phyloP scores from a whole-genome alignment of 768 basidiomycete genomes.

The Rhodotorula diobovata region DNA sequence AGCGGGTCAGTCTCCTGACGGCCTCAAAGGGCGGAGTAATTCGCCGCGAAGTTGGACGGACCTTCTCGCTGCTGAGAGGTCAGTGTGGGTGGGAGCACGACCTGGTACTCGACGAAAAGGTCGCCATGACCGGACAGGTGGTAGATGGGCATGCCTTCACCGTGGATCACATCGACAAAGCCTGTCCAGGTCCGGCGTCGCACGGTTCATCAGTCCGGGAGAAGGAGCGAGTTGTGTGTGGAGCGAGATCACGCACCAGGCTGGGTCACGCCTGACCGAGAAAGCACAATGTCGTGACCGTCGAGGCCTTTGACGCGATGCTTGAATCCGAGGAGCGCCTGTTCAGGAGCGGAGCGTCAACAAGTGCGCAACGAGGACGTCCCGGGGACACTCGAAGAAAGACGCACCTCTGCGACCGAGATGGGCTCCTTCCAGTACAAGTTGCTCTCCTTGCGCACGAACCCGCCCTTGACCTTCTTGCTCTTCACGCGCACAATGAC shows the following conservation, averaged over 20 bases:
- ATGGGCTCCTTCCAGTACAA: conserved; percentile 90
- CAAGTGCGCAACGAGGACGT: not conserved
- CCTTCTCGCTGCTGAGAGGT: conserved; percentile 65
- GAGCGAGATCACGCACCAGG: conserved; percentile 57
- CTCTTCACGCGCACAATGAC: conserved; percentile 79
- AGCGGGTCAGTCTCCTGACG: not conserved
- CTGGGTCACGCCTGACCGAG: conserved; percentile 78
- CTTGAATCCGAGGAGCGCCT: conserved; percentile 97
- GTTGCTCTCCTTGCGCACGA: conserved; percentile 81
- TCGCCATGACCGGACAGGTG: conserved; percentile 63
- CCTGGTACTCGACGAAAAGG: conserved; percentile 86
- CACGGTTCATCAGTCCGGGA: too few species aligned
- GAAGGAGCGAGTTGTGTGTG: too few species aligned
- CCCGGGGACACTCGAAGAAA: too few species aligned
- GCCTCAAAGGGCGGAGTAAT: not conserved
- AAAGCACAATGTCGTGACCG: conserved; percentile 68
- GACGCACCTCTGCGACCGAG: conserved; percentile 76
- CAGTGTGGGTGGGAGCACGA: conserved; percentile 75
- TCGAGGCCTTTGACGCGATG: conserved; percentile 87
- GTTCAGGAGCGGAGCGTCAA: not conserved
- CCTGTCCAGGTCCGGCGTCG: too few species aligned
- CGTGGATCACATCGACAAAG: conserved; percentile 75
- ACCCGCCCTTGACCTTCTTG: conserved; percentile 70
- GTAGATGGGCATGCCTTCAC: conserved; percentile 82
- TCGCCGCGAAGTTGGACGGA: conserved; percentile 56